A percentile compares a stretch with the other conserved stretches of the same genome.
phyloP scores from a whole-genome alignment of 2,329 filamentous ascomycete genomes.

The Colletotrichum sp. region DNA sequence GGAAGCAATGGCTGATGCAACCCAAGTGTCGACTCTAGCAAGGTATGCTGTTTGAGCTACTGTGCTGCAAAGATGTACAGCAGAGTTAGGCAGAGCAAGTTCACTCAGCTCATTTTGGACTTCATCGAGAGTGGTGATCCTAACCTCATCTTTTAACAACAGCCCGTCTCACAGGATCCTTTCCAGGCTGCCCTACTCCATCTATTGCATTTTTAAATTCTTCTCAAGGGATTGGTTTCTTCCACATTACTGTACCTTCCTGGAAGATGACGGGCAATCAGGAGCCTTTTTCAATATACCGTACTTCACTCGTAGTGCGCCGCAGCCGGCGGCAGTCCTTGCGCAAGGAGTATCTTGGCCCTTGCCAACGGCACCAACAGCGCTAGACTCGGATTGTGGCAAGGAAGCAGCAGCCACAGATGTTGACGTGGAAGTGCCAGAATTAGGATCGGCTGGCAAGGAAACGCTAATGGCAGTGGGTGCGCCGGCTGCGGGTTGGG shows the following conservation, averaged over 20 bases:
- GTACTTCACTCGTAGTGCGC: background rate
- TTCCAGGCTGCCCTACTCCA: background rate
- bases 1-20: background rate
- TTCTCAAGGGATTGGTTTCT: accelerated
- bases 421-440: accelerated
- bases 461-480: background rate
- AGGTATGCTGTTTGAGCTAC: background rate
- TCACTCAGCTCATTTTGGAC: background rate
- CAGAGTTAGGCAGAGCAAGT: background rate
- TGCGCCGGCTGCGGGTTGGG: background rate
- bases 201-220: background rate
- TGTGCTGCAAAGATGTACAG: accelerated
- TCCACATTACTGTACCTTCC: accelerated
- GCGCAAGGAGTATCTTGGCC: background rate
- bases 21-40: background rate
- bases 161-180: background rate
- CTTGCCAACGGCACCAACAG: accelerated
- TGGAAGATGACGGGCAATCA: accelerated
- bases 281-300: background rate
- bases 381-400: accelerated
- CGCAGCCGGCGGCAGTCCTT: background rate
- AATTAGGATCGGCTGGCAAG: background rate
- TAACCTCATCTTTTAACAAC: background rate
- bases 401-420: accelerated
- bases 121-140: no score